phyloP scores from a whole-genome alignment of 352 stramenopile genomes.

The Pythium diclinum region DNA sequence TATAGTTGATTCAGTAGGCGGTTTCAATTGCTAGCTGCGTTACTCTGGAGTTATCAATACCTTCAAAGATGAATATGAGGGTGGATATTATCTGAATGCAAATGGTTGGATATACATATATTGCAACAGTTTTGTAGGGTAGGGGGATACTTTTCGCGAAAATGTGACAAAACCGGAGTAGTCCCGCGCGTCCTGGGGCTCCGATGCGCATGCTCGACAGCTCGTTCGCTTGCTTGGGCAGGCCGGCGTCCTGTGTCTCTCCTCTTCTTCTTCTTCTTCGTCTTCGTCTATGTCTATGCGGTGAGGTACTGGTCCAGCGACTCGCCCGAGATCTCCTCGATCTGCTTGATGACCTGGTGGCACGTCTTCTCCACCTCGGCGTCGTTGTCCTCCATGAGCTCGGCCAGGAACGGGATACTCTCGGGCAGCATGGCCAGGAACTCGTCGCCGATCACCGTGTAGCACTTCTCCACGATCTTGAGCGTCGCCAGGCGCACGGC shows the following conservation, averaged over 20 bases:
- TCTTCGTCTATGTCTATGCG: constrained; percentile 23
- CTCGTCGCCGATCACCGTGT: constrained; percentile 84
- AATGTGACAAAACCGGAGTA: constrained; percentile 11
- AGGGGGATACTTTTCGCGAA: constrained; percentile 9
- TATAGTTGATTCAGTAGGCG: background rate
- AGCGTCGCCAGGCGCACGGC: constrained; percentile 72
- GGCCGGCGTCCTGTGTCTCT: background rate
- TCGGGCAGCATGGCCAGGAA: constrained; percentile 88
- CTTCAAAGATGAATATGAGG: background rate
- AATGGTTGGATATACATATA: constrained; percentile 19
- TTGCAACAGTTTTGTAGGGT: constrained; percentile 16
- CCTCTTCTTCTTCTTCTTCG: background rate
- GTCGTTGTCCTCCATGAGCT: constrained; percentile 88
- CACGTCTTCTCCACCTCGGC: constrained; percentile 79
- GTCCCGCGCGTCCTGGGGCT: background rate
- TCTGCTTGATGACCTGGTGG: constrained; percentile 87
- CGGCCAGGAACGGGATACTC: constrained; percentile 86
- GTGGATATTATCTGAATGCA: background rate
- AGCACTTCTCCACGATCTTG: constrained; percentile 83
- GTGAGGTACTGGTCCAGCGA: constrained; percentile 87
- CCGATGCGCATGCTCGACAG: background rate
- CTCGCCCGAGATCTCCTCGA: constrained; percentile 88
- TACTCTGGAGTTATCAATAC: background rate
- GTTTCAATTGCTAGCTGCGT: background rate
- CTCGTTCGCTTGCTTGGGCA: background rate